Evolutionary conservation across 257 asterid species (phyloP).

Genomic region (Scutellaria galericulata): DNA sequence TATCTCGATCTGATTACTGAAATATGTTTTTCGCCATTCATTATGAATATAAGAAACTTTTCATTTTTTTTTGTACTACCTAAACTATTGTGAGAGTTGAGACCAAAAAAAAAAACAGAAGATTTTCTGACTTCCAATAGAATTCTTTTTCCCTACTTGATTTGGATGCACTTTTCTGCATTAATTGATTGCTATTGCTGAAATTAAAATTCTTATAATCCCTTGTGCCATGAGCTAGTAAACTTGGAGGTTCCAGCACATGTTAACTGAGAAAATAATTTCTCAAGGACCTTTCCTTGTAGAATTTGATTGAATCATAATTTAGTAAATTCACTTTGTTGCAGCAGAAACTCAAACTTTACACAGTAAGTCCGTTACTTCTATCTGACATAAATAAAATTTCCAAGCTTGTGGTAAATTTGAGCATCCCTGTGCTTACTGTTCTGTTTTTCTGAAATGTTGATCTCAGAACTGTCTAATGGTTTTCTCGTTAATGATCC

Average conservation of each 20-base stretch:
- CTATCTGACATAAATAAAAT: neutral
- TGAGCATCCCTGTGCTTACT: neutral
- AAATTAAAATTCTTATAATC: neutral
- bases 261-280: neutral
- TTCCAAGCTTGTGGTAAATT: neutral
- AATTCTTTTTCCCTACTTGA: neutral
- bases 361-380: neutral
- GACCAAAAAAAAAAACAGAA: neutral
- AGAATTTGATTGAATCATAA: conserved; percentile 21
- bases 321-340: neutral
- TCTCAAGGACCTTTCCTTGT: neutral
- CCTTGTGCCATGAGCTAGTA: conserved; percentile 17
- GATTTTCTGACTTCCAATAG: neutral
- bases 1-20: neutral
- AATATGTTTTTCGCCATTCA: neutral
- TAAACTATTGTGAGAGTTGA: neutral
- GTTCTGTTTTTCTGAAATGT: neutral
- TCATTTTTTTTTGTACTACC: neutral
- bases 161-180: neutral
- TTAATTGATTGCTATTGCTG: too few relatives aligned
- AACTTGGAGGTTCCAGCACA: conserved; percentile 20
- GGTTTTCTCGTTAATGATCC: conserved; percentile 34
- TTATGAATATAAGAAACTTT: neutral
- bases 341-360: neutral
- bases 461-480: neutral